A percentile compares a stretch with the other conserved stretches of the same genome.
Evolutionary conservation across 2,329 filamentous ascomycete species (phyloP).

Genomic region (Didymella pinodella): DNA sequence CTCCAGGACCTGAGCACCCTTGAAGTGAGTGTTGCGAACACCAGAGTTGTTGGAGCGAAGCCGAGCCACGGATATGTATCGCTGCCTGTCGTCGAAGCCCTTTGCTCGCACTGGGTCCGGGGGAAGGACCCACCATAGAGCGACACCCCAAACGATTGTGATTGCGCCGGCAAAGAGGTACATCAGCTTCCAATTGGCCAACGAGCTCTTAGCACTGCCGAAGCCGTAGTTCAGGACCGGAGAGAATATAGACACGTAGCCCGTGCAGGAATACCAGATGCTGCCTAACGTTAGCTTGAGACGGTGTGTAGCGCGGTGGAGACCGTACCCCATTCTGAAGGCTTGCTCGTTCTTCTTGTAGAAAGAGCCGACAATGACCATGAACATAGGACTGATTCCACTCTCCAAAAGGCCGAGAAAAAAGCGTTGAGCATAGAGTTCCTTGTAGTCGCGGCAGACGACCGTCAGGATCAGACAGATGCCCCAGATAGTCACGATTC

Average conservation of each 20-base stretch:
- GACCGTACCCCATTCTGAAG: conserved; percentile 59
- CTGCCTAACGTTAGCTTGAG: conserved; percentile 11
- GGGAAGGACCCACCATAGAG: conserved; percentile 49
- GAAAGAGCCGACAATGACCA: conserved; percentile 62
- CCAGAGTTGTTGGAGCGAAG: conserved; percentile 78
- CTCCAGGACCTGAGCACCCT: conserved; percentile 68
- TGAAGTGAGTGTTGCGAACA: conserved; percentile 72
- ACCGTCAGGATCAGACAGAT: conserved; percentile 57
- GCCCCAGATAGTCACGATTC: conserved; percentile 56
- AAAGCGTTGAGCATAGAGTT: conserved; percentile 59
- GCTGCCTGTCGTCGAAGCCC: conserved; percentile 47
- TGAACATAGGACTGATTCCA: conserved; percentile 61
- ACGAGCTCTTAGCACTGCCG: conserved; percentile 29
- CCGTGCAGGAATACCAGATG: conserved; percentile 68
- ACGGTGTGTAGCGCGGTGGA: conserved; percentile 12
- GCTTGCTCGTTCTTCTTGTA: conserved; percentile 66
- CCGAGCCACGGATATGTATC: conserved; percentile 66
- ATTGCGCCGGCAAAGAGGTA: conserved; percentile 33
- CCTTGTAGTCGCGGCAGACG: conserved; percentile 57
- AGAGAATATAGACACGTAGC: conserved; percentile 35
- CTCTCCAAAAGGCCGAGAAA: conserved; percentile 63
- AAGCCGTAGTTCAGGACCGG: conserved; percentile 39
- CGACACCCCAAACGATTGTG: conserved; percentile 33
- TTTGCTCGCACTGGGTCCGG: conserved; percentile 52
- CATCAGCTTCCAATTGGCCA: conserved; percentile 36